Evolutionary conservation across 495 filamentous ascomycete genomes (phyloP), one percentile per base, ranked within the genome.

Genomic region (Penicillium samsonianum): DNA sequence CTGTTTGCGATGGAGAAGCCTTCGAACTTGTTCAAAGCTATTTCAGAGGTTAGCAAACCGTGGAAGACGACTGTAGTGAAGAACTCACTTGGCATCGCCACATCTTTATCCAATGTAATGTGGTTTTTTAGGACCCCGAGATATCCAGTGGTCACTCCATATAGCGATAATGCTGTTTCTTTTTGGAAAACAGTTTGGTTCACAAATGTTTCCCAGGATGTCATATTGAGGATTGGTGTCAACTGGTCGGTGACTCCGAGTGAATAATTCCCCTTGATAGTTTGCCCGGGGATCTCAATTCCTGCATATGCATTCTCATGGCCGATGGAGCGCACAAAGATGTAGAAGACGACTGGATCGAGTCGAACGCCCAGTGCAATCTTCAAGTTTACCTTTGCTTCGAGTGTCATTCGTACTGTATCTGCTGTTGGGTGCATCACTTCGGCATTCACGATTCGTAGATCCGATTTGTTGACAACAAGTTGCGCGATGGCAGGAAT

Each of bases 401-500:
- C 41, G 7, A 77, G 41, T 2, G 65, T 69, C 44, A 78, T 48
- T 5, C 64, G 50, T 8, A 75, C 55, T 1, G 67, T 67, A n/a
- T 73, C 65, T 2, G 66, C 62, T 2, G 67, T 67, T n/a, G 73
- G 69, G 11, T 70, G 41, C 19, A 68, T 56, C 16, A 78, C 64
- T 5, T 60, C 50, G 2, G 71, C 71, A 17, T 66, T 62, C 49
- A 66, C 63, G 17, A 79, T 62, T 11, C 68, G 50, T 19, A 79
- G 65, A 14, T 61, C 59, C 0, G 72, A 72, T 20, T 69, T 68
- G 52, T 73, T 64, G 38, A 78, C 66, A 31, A 79, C 67, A 31
- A 69, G 57, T 52, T 77, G 76, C 3, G 76, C 72, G 46, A 79
- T 61, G 37, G 72, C 73, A 20, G 76, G 76, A 35, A 79, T 71